These are phyloP conservation scores for Tulasnella sp. DNA, from an alignment of 768 basidiomycete species.

Conservation along the genomic window DNA sequence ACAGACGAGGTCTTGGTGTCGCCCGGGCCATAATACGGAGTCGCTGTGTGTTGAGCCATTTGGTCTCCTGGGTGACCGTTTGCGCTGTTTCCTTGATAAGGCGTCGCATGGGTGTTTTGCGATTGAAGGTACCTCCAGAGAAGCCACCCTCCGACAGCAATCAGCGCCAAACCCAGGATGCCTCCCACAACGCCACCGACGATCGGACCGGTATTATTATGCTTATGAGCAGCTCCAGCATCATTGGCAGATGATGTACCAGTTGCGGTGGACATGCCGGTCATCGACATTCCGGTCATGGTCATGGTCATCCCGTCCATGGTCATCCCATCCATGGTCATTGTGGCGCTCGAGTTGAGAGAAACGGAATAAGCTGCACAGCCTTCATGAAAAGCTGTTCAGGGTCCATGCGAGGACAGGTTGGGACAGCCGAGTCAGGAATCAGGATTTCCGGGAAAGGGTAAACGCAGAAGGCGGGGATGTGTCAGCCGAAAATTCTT, in stretches of 20 bases:
- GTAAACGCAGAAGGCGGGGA: neutral
- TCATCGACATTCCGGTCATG: neutral
- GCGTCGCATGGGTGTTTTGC: neutral
- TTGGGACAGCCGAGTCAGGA: neutral
- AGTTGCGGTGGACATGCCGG: neutral
- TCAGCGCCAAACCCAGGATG: neutral
- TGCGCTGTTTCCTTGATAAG: neutral
- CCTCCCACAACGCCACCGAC: conserved; percentile 2
- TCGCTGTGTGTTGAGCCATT: neutral
- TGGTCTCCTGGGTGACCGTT: neutral
- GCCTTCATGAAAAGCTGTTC: conserved; percentile 2
- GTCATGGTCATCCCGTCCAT: neutral
- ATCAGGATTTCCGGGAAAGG: neutral
- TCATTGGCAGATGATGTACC: neutral
- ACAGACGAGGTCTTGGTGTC: neutral
- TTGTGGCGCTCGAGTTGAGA: neutral
- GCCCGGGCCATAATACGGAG: neutral
- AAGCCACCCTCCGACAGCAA: neutral
- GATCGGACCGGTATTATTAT: neutral
- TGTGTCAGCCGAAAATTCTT: neutral
- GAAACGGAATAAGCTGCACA: conserved; percentile 12
- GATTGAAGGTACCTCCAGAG: neutral
- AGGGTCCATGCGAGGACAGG: neutral
- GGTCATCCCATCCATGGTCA: conserved; percentile 5
- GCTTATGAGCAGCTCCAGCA: neutral